A percentile compares a stretch with the other conserved stretches of the same genome.
Evolutionary conservation across 2,329 filamentous ascomycete species (phyloP).

Genomic region (Colletotrichum sp.): DNA sequence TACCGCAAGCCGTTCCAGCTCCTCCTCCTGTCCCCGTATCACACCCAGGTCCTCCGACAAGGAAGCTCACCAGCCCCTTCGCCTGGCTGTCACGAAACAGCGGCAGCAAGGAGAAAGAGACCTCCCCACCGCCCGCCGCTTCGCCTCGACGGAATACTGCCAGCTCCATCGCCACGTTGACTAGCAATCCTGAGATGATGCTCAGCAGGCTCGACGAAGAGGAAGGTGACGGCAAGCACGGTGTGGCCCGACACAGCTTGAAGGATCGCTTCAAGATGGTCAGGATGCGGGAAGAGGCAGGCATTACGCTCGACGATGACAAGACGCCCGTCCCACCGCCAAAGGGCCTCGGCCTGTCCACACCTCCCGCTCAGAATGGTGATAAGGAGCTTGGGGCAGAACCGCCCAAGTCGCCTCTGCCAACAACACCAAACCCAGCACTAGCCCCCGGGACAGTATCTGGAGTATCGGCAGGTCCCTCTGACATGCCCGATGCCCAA

Average conservation of each 20-base stretch:
- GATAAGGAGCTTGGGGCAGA: constrained; percentile 16
- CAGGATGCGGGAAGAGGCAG: constrained; percentile 75
- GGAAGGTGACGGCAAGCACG: constrained; percentile 53
- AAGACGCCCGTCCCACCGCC: constrained; percentile 35
- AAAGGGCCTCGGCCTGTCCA: constrained; percentile 25
- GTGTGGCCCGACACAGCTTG: constrained; percentile 65
- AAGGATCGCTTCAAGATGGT: constrained; percentile 82
- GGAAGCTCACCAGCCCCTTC: constrained; percentile 89
- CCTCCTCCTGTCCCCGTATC: constrained; percentile 28
- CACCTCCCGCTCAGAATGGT: constrained; percentile 27
- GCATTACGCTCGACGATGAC: constrained; percentile 59
- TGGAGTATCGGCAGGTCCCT: constrained; percentile 78
- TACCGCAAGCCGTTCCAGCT: constrained; percentile 34
- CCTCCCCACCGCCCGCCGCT: constrained; percentile 53
- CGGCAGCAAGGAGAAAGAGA: constrained; percentile 60
- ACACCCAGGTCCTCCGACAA: constrained; percentile 46
- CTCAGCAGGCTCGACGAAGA: constrained; percentile 79
- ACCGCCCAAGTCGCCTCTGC: constrained; percentile 47
- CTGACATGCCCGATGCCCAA: constrained; percentile 71
- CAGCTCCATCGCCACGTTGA: constrained; percentile 79
- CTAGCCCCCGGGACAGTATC: constrained; percentile 86
- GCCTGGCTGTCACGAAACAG: constrained; percentile 80
- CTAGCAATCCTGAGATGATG: constrained; percentile 83
- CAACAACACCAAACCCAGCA: constrained; percentile 69
- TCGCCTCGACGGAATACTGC: constrained; percentile 72